These are phyloP conservation scores for Leccinum imitatum DNA, from an alignment of 768 basidiomycete genomes.

Conservation along the genomic window DNA sequence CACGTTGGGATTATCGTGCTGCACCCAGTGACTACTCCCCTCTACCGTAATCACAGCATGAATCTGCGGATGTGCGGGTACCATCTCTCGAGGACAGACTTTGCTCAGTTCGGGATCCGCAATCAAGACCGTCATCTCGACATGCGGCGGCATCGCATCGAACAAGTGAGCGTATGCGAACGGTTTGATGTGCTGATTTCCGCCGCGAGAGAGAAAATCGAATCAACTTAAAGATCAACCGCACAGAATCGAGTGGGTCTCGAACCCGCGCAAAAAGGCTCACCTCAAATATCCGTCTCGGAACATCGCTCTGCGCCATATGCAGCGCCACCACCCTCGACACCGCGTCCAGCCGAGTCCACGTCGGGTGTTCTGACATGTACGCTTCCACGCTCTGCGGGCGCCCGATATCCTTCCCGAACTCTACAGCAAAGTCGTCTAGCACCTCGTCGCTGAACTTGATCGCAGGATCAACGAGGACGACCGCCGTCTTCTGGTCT, in stretches of 20 bases:
- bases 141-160: constrained; percentile 7
- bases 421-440: not conserved
- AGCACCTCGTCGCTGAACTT: constrained; percentile 1
- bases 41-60: constrained; percentile 1
- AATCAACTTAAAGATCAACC: not conserved
- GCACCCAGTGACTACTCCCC: constrained; percentile 19
- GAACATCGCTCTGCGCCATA: constrained; percentile 7
- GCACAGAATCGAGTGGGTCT: not conserved
- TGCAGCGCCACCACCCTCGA: constrained; percentile 12
- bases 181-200: constrained; percentile 15
- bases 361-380: constrained; percentile 13
- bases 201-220: too few species aligned
- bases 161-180: constrained; percentile 16
- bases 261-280: not conserved
- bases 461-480: constrained; percentile 19
- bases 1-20: constrained; percentile 8
- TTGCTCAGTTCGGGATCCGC: constrained; percentile 11
- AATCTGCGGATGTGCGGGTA: constrained; percentile 8
- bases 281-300: constrained; percentile 10
- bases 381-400: constrained; percentile 8
- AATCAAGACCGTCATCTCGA: constrained; percentile 16
- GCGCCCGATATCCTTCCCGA: not conserved
- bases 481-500: constrained; percentile 1
- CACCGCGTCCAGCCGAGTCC: constrained; percentile 16
- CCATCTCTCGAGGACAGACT: constrained; percentile 4